Conservation (phyloP, 2,329 filamentous ascomycete species). For the Incumbomyces delicatus region DNA sequence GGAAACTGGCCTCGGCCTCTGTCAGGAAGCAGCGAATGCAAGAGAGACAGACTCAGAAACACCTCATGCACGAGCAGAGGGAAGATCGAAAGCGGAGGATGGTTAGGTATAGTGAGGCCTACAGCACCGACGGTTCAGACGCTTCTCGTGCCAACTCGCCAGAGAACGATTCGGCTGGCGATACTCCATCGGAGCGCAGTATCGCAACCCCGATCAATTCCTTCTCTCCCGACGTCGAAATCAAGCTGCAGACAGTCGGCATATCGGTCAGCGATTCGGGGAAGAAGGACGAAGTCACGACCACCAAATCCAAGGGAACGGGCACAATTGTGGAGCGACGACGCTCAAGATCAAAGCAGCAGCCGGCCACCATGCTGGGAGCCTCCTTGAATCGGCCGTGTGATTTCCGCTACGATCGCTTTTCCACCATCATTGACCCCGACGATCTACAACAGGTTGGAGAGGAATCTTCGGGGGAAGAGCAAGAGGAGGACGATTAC, state of each 20-base stretch:
- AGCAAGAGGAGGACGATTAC: constrained; percentile 2
- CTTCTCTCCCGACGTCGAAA: neutral
- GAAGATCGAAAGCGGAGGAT: constrained; percentile 2
- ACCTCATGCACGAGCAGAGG: constrained; percentile 3
- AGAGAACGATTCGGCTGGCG: constrained; percentile 1
- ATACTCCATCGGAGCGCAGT: constrained; percentile 7
- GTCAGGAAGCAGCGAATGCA: constrained; percentile 3
- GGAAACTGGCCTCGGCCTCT: constrained; percentile 3
- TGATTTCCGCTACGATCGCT: constrained; percentile 7
- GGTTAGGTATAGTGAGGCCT: neutral
- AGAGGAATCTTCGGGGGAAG: neutral
- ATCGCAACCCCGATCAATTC: constrained; percentile 1
- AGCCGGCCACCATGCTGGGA: neutral
- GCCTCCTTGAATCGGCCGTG: neutral
- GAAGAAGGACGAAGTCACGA: neutral
- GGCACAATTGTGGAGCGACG: neutral
- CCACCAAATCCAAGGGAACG: neutral
- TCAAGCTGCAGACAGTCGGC: neutral
- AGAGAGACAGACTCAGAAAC: constrained; percentile 3
- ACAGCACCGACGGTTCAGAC: neutral
- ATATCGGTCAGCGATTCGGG: neutral
- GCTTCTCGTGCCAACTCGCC: constrained; percentile 1
- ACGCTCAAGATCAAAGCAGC: neutral
- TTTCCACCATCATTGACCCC: constrained; percentile 4
- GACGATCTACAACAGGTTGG: neutral